phyloP scores from a whole-genome alignment of 306 rosid species.

The Lathyrus sativus region DNA sequence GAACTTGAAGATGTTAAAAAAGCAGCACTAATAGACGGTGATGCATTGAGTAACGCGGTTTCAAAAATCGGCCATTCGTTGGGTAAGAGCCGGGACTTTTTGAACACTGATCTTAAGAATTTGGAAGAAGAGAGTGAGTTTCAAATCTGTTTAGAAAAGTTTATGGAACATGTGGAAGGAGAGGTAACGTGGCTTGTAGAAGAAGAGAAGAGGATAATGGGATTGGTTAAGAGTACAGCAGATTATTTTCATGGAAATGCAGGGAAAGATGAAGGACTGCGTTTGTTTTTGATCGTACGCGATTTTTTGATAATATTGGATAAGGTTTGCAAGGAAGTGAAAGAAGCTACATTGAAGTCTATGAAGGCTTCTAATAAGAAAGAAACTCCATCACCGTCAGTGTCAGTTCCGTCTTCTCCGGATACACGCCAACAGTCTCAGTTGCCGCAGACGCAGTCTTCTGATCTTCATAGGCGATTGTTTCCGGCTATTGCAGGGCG shows the following conservation, averaged over 20 bases:
- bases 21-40: conserved; percentile 78
- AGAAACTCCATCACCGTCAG: conserved; percentile 40
- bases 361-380: conserved; percentile 43
- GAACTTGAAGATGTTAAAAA: conserved; percentile 69
- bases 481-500: conserved; percentile 81
- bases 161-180: conserved; percentile 52
- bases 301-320: conserved; percentile 80
- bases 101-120: conserved; percentile 54
- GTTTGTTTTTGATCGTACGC: conserved; percentile 68
- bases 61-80: conserved; percentile 55
- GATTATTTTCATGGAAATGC: conserved; percentile 89
- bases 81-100: conserved; percentile 43
- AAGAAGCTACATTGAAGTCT: conserved; percentile 36
- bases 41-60: conserved; percentile 46
- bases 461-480: conserved; percentile 50
- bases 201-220: conserved; percentile 79
- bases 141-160: conserved; percentile 38
- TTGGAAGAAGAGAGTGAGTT: conserved; percentile 61
- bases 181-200: conserved; percentile 54
- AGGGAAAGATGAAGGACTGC: conserved; percentile 86
- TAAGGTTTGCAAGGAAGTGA: conserved; percentile 73
- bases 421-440: conserved; percentile 26
- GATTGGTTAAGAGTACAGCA: conserved; percentile 67
- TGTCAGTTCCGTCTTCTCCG: conserved; percentile 33
- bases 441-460: not conserved